Conservation (phyloP, 2,329 filamentous ascomycete genomes). For the Arthroderma sp. region DNA sequence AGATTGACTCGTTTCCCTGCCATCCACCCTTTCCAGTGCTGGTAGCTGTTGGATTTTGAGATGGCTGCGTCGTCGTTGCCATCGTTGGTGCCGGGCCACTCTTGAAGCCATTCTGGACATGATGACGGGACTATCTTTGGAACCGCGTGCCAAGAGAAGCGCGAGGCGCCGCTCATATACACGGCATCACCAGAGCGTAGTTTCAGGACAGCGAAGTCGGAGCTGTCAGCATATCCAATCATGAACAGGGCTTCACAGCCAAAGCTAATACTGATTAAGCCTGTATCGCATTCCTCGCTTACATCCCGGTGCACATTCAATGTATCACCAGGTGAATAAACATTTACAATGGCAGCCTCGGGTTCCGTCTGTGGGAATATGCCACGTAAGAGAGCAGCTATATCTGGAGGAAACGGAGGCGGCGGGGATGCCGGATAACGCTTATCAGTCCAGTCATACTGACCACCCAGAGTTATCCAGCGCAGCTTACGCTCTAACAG, state of each 20-base stretch:
- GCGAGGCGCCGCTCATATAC: conserved; percentile 69
- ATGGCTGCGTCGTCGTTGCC: conserved; percentile 19
- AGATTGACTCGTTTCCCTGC: conserved; percentile 73
- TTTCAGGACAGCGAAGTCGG: conserved; percentile 39
- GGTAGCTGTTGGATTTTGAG: conserved; percentile 33
- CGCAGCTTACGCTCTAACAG: conserved; percentile 70
- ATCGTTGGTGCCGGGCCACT: conserved; percentile 53
- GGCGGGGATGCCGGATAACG: conserved; percentile 57
- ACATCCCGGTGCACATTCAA: conserved; percentile 90
- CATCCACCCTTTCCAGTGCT: conserved; percentile 79
- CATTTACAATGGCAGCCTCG: conserved; percentile 85
- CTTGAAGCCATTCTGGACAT: conserved; percentile 58
- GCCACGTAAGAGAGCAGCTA: conserved; percentile 51
- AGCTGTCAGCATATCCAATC: conserved; percentile 50
- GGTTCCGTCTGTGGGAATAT: conserved; percentile 67
- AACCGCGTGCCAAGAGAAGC: conserved; percentile 92
- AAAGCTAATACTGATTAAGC: conserved; percentile 72
- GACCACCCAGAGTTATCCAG: conserved; percentile 88
- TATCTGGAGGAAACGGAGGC: conserved; percentile 61
- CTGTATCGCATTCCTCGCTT: conserved; percentile 66
- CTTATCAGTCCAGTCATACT: conserved; percentile 92
- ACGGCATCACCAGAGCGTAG: conserved; percentile 77
- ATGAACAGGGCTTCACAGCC: conserved; percentile 87
- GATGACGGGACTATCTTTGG: conserved; percentile 70
- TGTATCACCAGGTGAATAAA: conserved; percentile 82